Conservation (phyloP, 148 eudicot species). For the Chenopodium album region DNA sequence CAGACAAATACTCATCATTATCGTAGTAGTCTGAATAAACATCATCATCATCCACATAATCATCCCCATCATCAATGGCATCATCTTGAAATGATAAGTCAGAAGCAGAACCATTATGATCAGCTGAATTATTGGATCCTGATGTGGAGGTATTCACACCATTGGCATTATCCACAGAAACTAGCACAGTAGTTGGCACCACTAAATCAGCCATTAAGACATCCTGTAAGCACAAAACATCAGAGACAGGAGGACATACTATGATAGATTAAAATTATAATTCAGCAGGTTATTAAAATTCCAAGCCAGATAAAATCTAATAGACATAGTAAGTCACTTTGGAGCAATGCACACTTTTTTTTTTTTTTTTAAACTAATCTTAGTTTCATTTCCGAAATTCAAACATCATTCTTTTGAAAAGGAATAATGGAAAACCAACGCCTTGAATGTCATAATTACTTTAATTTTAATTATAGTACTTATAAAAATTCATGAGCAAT, state of each 20-base stretch:
- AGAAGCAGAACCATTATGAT: constrained; percentile 44
- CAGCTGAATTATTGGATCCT: constrained; percentile 37
- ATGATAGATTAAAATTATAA: neutral
- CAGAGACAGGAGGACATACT: neutral
- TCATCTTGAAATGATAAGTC: constrained; percentile 48
- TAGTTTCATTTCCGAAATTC: neutral
- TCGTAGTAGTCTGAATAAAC: constrained; percentile 34
- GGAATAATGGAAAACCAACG: neutral
- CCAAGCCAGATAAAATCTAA: neutral
- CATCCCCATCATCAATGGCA: constrained; percentile 41
- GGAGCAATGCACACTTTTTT: neutral
- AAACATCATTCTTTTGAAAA: neutral
- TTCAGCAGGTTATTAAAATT: neutral
- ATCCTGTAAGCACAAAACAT: constrained; percentile 31
- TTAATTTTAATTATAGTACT: neutral
- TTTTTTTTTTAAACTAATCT: neutral
- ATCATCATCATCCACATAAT: constrained; percentile 36
- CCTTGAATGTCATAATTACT: neutral
- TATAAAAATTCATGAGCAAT: neutral
- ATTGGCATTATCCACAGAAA: constrained; percentile 13
- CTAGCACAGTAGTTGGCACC: constrained; percentile 21
- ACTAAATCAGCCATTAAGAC: constrained; percentile 29
- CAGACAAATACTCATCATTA: constrained; percentile 31
- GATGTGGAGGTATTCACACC: constrained; percentile 37
- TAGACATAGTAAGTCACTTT: neutral